Base-by-base conservation (phyloP, 1,139 yeast species). In the Yarrowia galli region DNA sequence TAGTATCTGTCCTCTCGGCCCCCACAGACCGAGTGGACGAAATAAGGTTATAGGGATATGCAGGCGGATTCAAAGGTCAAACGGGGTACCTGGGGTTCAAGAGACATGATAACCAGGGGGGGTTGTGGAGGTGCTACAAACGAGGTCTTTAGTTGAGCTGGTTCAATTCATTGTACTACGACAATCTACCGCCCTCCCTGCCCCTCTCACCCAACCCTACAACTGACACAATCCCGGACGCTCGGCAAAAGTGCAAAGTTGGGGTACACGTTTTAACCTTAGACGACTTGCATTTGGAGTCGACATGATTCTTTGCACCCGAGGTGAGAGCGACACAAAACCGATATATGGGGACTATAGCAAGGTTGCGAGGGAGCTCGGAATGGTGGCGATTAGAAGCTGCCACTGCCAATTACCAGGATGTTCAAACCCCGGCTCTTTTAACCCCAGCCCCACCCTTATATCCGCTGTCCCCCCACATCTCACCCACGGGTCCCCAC, bases 301-400 rank as follows among this genome's bases (percentile, higher is more conserved):
- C 61, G 61, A 54, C 61, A 54, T 54, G 61, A 54, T 54, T 54
- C 46, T 54, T 54, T 54, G 61, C 32, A 53, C 60, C 61, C 61
- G 61, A 54, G 61, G 61, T 23, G 35, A 25, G 61, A 54, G 61
- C 61, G 46, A 54, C n/a, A 51, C 16, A 13, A 28, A 15, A 22
- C 10, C 32, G 8, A 28, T 28, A 20, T 18, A 18, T 12, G 1
- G 9, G 6, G 2, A n/a, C 15, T 18, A 15, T 32, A 5, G 40
- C 56, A 15, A 9, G 23, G 13, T 7, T 3, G 25, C 16, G 32
- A 9, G 8, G 10, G 36, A 2, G 5, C 2, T 16, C 10, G 36
- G 53, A 36, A 2, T 25, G 13, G 32, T 10, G 9, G 15, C 13
- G 15, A 8, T 6, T 0, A 1, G 15, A 18, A 12, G 6, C 36